Percentiles rank a stretch among this genome's conserved stretches.
Evolutionary conservation across 768 basidiomycete species (phyloP).

Genomic region (Sistotremastrum suecicum): DNA sequence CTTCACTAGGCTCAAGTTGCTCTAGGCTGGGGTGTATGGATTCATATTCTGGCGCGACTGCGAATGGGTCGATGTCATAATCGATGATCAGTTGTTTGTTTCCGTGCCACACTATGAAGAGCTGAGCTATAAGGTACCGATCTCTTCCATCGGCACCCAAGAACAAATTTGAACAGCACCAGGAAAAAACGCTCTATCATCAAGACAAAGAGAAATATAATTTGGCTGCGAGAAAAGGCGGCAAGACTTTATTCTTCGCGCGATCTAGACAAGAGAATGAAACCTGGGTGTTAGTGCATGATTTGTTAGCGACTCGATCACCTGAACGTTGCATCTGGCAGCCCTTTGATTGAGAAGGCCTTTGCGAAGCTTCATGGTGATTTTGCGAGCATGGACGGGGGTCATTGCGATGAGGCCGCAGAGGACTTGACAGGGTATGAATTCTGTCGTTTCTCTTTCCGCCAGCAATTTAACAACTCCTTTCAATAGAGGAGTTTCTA

Average conservation of each 20-base stretch:
- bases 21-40: constrained; percentile 38
- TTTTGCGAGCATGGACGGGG: constrained; percentile 29
- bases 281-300: constrained; percentile 30
- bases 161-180: background rate
- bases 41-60: constrained; percentile 43
- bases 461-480: too few relatives aligned
- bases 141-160: background rate
- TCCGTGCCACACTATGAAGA: constrained; percentile 39
- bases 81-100: constrained; percentile 43
- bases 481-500: constrained; percentile 3
- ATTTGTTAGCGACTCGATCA: background rate
- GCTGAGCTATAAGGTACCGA: constrained; percentile 15
- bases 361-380: constrained; percentile 44
- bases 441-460: background rate
- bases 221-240: constrained; percentile 27
- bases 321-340: background rate
- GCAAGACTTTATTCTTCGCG: constrained; percentile 36
- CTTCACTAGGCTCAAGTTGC: background rate
- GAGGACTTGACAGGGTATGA: constrained; percentile 45
- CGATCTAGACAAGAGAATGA: constrained; percentile 32
- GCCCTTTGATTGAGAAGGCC: constrained; percentile 41
- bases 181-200: constrained; percentile 34
- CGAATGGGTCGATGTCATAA: constrained; percentile 36
- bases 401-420: constrained; percentile 33
- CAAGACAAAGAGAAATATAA: constrained; percentile 35